Evolutionary conservation across 2,329 filamentous ascomycete species (phyloP).

Genomic region (Aspergillus spinulosporus): DNA sequence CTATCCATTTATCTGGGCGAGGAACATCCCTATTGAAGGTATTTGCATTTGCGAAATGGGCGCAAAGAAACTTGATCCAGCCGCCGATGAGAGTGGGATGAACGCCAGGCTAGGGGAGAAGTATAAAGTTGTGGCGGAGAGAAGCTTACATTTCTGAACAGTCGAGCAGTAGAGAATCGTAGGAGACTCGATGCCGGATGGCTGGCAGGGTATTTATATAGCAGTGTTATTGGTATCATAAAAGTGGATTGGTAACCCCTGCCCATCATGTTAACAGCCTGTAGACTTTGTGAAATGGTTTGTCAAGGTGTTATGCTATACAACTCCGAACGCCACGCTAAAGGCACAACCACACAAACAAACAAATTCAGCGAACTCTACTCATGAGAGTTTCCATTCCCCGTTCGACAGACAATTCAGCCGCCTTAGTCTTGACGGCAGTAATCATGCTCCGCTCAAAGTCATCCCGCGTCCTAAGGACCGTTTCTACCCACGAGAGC

Average conservation of each 20-base stretch:
- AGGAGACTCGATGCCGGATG: not conserved
- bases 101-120: constrained; percentile 51
- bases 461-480: constrained; percentile 82
- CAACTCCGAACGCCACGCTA: constrained; percentile 26
- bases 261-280: not conserved
- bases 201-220: not conserved
- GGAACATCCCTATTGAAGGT: constrained; percentile 64
- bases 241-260: not conserved
- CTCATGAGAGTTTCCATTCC: constrained; percentile 93
- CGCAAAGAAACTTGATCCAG: constrained; percentile 63
- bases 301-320: constrained; percentile 1
- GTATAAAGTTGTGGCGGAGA: constrained; percentile 53
- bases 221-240: not conserved
- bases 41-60: constrained; percentile 87
- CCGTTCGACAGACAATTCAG: constrained; percentile 76
- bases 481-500: constrained; percentile 92
- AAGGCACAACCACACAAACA: constrained; percentile 6
- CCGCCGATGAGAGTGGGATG: constrained; percentile 37
- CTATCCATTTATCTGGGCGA: constrained; percentile 66
- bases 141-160: constrained; percentile 26
- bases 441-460: constrained; percentile 90
- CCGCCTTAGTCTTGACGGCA: constrained; percentile 82
- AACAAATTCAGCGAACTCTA: constrained; percentile 63
- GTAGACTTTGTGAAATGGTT: not conserved
- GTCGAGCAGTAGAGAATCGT: not conserved